Base-by-base conservation (phyloP, 208 protist species). In the Naegleria gruberi region DNA sequence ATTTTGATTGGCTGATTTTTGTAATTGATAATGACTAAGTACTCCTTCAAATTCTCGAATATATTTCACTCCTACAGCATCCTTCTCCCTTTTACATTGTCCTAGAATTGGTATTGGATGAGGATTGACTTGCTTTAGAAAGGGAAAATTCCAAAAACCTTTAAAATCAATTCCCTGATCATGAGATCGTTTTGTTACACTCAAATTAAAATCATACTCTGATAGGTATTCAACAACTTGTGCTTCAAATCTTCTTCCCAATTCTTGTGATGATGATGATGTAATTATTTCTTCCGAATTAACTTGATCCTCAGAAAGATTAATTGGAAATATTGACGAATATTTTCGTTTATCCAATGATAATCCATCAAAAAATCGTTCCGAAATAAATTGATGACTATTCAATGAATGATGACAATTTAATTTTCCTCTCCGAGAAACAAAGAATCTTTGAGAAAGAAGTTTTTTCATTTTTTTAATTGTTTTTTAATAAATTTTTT, bases 101-200 rank as follows among this genome's bases (percentile, higher is more conserved):
- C 65, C 65, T n/a, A 77, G 12, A 77, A 77, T 37, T 37, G 17
- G 1, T 6, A 77, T 77, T 19, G 65, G 65, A 3, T 65, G 51
- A 65, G 51, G 30, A 30, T 10, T 65, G 15, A 65, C 2, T 65
- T 65, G 15, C 15, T 23, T 30, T 65, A 30, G 15, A 23, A 65
- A 65, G 15, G 51, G 51, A 37, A 77, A 77, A 37, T 77, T 77
- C 65, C 65, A 77, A 37, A 37, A 30, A 37, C 65, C 65, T 77
- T 77, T 77, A 77, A 77, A 77, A 77, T 77, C 65, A 77, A 77
- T 77, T 37, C 65, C 65, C 8, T 77, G 65, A 77, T 77, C 65
- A 26, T 77, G 65, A 77, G 65, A 77, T 12, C 6, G n/a, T 7
- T 37, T 19, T 30, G 65, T 77, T 77, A 1, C 26, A 37, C 6